Percentiles rank a stretch among this genome's conserved stretches.
These are phyloP conservation scores for Dacryopinax spathularia DNA, from an alignment of 768 basidiomycete genomes.

Conservation along the genomic window DNA sequence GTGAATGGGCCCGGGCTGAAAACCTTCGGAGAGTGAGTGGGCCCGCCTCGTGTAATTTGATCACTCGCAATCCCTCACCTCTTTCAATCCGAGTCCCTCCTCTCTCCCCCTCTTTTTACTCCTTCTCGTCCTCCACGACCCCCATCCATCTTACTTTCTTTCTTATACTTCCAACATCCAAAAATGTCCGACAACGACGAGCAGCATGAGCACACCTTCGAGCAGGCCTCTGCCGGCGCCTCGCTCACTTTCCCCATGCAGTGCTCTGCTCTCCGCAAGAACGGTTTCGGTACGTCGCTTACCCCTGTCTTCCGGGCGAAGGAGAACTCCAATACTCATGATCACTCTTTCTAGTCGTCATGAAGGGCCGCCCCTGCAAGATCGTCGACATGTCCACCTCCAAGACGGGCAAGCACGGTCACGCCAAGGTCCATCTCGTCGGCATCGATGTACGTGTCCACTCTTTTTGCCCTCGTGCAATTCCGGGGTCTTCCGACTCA, in stretches of 20 bases:
- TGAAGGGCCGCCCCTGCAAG: conserved; percentile 97
- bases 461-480: conserved; percentile 14
- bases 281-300: conserved; percentile 15
- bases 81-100: too few species aligned
- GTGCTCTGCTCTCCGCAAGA: conserved; percentile 82
- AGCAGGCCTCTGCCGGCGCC: conserved; percentile 42
- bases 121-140: background rate
- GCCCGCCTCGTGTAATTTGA: background rate
- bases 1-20: background rate
- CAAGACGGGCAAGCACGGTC: conserved; percentile 99
- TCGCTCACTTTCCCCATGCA: conserved; percentile 27
- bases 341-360: conserved; percentile 51
- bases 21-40: background rate
- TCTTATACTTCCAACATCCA: conserved; percentile 4
- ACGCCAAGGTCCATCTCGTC: conserved; percentile 97
- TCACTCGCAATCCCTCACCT: too few species aligned
- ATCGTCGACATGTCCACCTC: conserved; percentile 99
- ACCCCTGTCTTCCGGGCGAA: background rate
- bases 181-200: conserved; percentile 47
- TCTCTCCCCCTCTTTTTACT: background rate
- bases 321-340: conserved; percentile 4
- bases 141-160: conserved; percentile 3
- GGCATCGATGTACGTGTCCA: conserved; percentile 73
- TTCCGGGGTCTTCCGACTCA: conserved; percentile 4
- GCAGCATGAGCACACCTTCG: conserved; percentile 76